phyloP scores from a whole-genome alignment of 2,329 filamentous ascomycete species.

The Clonostachys solani region DNA sequence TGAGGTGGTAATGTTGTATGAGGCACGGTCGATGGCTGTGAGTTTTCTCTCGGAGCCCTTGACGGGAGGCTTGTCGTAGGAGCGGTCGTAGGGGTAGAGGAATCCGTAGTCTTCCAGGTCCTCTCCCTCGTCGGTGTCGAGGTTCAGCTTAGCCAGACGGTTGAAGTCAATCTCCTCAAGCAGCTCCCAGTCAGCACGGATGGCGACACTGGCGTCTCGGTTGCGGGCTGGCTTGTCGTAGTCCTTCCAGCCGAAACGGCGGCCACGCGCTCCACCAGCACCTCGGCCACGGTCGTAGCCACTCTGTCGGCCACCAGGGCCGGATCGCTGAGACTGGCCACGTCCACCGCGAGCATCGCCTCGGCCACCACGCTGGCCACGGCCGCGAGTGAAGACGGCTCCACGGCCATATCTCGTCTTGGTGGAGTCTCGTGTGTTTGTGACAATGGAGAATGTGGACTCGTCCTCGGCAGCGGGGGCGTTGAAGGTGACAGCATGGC shows the following conservation, averaged over 20 bases:
- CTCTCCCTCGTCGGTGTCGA: conserved; percentile 91
- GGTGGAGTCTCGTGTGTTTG: conserved; percentile 82
- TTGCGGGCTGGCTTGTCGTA: conserved; percentile 97
- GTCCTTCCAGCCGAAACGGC: conserved; percentile 97
- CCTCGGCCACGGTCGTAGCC: conserved; percentile 70
- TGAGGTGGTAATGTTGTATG: conserved; percentile 97
- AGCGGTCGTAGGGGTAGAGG: conserved; percentile 96
- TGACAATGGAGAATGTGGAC: conserved; percentile 95
- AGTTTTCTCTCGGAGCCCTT: conserved; percentile 87
- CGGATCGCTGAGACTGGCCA: conserved; percentile 65
- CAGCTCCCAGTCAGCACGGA: conserved; percentile 93
- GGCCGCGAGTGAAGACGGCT: conserved; percentile 83
- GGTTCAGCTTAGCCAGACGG: conserved; percentile 89
- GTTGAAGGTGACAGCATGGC: conserved; percentile 81
- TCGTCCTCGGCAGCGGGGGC: conserved; percentile 93
- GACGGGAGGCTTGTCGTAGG: conserved; percentile 89
- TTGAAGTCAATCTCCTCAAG: conserved; percentile 99
- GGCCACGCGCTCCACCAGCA: conserved; percentile 66
- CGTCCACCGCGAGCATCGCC: conserved; percentile 54
- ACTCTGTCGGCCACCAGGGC: conserved; percentile 62
- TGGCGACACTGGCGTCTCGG: conserved; percentile 91
- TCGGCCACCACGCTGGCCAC: conserved; percentile 71
- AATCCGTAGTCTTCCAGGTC: conserved; percentile 95
- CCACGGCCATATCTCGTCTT: conserved; percentile 88
- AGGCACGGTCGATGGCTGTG: conserved; percentile 83